A percentile compares a stretch with the other conserved stretches of the same genome.
phyloP scores from a whole-genome alignment of 768 basidiomycete genomes.

The Kwoniella europaea region DNA sequence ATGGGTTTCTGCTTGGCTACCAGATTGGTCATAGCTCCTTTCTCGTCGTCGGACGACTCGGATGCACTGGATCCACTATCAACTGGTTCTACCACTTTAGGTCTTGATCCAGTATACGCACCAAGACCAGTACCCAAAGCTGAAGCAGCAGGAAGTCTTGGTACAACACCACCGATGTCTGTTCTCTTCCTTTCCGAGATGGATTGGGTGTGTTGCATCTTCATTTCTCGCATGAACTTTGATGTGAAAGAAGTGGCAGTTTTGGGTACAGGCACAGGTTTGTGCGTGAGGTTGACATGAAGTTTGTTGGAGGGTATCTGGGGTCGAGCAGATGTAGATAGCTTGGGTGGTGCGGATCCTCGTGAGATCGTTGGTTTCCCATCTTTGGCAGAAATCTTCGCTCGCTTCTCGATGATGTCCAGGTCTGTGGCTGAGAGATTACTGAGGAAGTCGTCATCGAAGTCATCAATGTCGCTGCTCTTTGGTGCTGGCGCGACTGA shows the following conservation, averaged over 20 bases:
- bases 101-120: constrained; percentile 30
- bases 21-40: constrained; percentile 63
- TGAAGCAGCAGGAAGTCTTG: constrained; percentile 38
- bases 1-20: constrained; percentile 69
- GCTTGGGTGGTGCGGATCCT: constrained; percentile 18
- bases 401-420: constrained; percentile 47
- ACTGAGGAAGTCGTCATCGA: constrained; percentile 48
- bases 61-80: constrained; percentile 49
- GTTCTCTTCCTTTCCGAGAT: constrained; percentile 26
- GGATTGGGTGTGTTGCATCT: constrained; percentile 22
- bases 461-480: constrained; percentile 30
- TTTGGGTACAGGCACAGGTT: constrained; percentile 19
- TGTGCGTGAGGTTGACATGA: constrained; percentile 47
- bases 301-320: constrained; percentile 29
- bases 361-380: constrained; percentile 3
- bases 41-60: constrained; percentile 50
- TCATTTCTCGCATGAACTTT: constrained; percentile 43
- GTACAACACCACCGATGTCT: constrained; percentile 42
- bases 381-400: constrained; percentile 27
- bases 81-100: constrained; percentile 25
- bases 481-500: constrained; percentile 10
- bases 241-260: constrained; percentile 34
- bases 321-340: constrained; percentile 13
- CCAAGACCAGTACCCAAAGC: constrained; percentile 45
- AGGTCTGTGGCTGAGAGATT: constrained; percentile 41